Evolutionary conservation across 2,329 filamentous ascomycete genomes (phyloP).

Genomic region (Cercospora sesami): DNA sequence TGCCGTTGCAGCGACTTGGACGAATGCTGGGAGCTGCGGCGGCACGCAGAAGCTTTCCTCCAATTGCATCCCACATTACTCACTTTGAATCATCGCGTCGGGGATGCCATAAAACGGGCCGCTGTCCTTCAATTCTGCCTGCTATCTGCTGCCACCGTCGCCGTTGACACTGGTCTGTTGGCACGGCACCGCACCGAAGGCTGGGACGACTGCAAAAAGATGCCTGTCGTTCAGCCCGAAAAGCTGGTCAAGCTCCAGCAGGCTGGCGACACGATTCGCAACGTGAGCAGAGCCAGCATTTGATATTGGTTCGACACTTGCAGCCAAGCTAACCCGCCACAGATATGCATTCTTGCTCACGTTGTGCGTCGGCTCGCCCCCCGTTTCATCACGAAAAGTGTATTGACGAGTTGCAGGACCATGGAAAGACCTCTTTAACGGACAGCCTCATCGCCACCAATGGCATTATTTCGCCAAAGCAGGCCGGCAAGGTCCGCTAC

Average conservation of each 20-base stretch:
- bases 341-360: conserved; percentile 90
- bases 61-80: background rate
- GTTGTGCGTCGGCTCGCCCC: conserved; percentile 59
- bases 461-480: conserved; percentile 96
- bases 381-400: background rate
- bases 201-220: conserved; percentile 43
- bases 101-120: background rate
- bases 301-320: conserved; percentile 10
- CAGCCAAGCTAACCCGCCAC: conserved; percentile 27
- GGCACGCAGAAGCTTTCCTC: conserved; percentile 1
- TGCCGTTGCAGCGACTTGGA: conserved; percentile 1
- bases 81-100: conserved; percentile 1
- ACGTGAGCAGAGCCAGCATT: conserved; percentile 60
- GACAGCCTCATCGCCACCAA: conserved; percentile 97
- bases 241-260: conserved; percentile 88
- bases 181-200: conserved; percentile 4
- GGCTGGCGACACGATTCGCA: conserved; percentile 84
- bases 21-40: background rate
- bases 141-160: background rate
- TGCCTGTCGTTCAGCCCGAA: conserved; percentile 90
- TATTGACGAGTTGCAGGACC: conserved; percentile 59
- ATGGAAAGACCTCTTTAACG: conserved; percentile 96
- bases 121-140: conserved; percentile 1
- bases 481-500: conserved; percentile 97
- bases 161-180: conserved; percentile 3